Evolutionary conservation across 345 rosid genomes (phyloP).

Genomic region (Gossypium stocksii): DNA sequence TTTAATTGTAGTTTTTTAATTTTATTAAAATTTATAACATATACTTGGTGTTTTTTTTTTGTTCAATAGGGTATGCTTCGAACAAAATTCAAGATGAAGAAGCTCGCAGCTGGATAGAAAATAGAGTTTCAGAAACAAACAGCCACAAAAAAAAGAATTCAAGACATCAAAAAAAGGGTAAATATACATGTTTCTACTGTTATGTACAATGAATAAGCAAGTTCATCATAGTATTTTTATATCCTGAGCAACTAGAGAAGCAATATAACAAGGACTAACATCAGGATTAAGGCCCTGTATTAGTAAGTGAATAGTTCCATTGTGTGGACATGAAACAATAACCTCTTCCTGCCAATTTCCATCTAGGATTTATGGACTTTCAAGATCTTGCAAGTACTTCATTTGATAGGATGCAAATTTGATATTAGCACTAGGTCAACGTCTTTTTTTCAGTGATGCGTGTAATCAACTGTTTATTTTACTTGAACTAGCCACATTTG

Average conservation of each 20-base stretch:
- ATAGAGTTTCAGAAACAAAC: background rate
- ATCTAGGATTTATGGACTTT: background rate
- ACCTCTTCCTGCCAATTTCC: background rate
- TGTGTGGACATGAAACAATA: too few relatives aligned
- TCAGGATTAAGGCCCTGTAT: background rate
- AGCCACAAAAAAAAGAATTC: background rate
- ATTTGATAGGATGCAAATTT: background rate
- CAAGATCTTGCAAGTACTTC: background rate
- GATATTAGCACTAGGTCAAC: background rate
- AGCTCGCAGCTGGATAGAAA: background rate
- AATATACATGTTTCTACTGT: background rate
- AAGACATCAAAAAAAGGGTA: background rate
- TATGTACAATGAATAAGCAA: background rate
- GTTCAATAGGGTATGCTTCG: too few relatives aligned
- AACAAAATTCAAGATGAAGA: background rate
- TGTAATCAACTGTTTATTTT: background rate
- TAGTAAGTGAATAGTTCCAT: background rate
- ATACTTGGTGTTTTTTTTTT: too few relatives aligned
- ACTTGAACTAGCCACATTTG: too few relatives aligned
- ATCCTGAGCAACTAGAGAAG: background rate
- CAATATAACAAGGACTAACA: background rate
- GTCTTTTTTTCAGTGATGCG: background rate
- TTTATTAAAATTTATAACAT: too few relatives aligned
- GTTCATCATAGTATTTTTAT: background rate
- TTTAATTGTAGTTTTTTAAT: too few relatives aligned